Conservation (phyloP, 345 rosid genomes). For the Aquilaria sinensis region DNA sequence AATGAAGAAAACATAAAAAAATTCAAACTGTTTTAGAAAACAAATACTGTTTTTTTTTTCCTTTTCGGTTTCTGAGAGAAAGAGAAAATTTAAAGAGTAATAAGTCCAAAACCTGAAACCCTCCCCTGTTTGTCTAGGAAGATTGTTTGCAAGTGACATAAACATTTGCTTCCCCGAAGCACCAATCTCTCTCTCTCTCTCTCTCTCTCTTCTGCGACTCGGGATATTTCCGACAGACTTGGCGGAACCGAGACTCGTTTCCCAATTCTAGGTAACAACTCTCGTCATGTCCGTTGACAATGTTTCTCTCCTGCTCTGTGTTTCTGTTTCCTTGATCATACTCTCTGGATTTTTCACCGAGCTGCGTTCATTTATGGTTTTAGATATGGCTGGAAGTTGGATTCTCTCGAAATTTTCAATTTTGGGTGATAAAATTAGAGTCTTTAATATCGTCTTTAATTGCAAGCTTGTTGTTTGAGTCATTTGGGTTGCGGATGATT, state of each 20-base stretch:
- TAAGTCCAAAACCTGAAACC: slow-evolving; percentile 13
- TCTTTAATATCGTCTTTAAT: too few relatives aligned
- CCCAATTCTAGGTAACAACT: slow-evolving; percentile 3
- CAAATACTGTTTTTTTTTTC: too few relatives aligned
- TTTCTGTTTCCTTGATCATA: not conserved
- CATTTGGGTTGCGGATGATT: too few relatives aligned
- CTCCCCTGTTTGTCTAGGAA: not conserved
- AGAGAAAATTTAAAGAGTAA: not conserved
- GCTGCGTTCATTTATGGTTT: slow-evolving; percentile 13
- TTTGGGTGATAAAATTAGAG: too few relatives aligned
- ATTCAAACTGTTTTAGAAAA: too few relatives aligned
- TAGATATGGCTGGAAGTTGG: not conserved
- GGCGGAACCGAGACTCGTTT: slow-evolving; percentile 2
- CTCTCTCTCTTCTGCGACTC: slow-evolving; percentile 8
- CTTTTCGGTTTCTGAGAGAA: not conserved
- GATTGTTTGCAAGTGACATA: slow-evolving; percentile 3
- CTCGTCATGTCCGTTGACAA: not conserved
- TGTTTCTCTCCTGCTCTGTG: not conserved
- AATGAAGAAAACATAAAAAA: too few relatives aligned
- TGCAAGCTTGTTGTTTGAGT: too few relatives aligned
- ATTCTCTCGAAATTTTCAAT: too few relatives aligned
- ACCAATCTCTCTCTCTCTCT: slow-evolving; percentile 5
- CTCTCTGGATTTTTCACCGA: not conserved
- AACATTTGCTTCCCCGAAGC: slow-evolving; percentile 12
- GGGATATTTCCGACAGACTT: slow-evolving; percentile 10